Evolutionary conservation across 2,329 filamentous ascomycete species (phyloP), one percentile per base, ranked within the genome.

Genomic region (Colletotrichum viniferum): DNA sequence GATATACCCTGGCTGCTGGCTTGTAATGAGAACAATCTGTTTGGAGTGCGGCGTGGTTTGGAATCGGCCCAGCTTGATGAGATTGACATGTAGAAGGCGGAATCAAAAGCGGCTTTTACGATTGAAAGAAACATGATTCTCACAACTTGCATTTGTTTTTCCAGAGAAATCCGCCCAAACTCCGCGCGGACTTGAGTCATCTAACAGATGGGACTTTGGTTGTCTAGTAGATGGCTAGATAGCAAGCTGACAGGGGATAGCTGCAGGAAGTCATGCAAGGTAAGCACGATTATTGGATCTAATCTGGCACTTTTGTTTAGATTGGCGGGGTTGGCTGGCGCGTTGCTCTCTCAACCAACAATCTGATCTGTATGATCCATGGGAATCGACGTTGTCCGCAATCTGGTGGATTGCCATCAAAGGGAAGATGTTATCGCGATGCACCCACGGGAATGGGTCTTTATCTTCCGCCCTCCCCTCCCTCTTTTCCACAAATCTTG

Each of bases 1-100:
- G 86, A 1, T 87, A 87, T 68, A 86, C 85, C 1, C 77, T 88
- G 2, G 81, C 81, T 0, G 83, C 83, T 7, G 87, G 86, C 18
- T 26, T 80, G 78, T 86, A 2, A 14, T 13, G 28, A 38, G 56
- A 21, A 12, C 18, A 5, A 24, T 21, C 5, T 18, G 0, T 13
- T 48, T 12, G 43, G 10, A 48, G 43, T 21, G n/a, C 3, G 43
- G 43, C 38, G 9, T 43, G 18, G 38, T 10, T 43, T 38, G 9
- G 9, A 3, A 10, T 43, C 38, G 4, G 14, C 38, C 9, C 38
- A n/a, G 38, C 38, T 6, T 5, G 3, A 43, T 43, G 18, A 43
- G 18, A 0, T 43, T 43, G 18, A 8, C 38, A 43, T n/a, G 38
- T 48, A 48, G 43, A n/a, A 48, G 9, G 43, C 43, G 43, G n/a